Conservation (phyloP, 176 grass and related monocot genomes). For the Lolium rigidum region DNA sequence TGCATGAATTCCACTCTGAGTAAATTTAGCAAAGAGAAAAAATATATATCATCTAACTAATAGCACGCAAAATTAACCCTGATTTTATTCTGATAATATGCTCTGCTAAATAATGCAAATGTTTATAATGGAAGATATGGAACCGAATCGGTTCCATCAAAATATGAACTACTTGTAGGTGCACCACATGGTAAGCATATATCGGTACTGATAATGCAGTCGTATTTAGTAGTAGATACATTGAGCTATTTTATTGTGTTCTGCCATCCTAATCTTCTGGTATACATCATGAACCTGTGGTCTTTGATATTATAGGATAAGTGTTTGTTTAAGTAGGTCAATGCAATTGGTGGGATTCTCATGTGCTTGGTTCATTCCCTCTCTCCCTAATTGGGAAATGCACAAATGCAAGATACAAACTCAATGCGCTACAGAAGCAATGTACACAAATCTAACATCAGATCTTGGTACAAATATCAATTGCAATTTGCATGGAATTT, state of each 20-base stretch:
- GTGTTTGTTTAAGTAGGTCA: slow-evolving; percentile 62
- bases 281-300: slow-evolving; percentile 34
- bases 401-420: slow-evolving; percentile 26
- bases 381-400: slow-evolving; percentile 61
- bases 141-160: slow-evolving; percentile 25
- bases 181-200: slow-evolving; percentile 38
- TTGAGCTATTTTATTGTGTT: slow-evolving; percentile 34
- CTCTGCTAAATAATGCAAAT: neutral
- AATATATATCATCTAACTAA: neutral
- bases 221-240: slow-evolving; percentile 34
- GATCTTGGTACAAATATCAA: slow-evolving; percentile 44
- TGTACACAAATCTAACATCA: slow-evolving; percentile 37
- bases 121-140: slow-evolving; percentile 15
- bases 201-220: slow-evolving; percentile 18
- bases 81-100: slow-evolving; percentile 13
- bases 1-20: neutral
- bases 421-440: slow-evolving; percentile 31
- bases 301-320: slow-evolving; percentile 50
- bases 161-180: slow-evolving; percentile 34
- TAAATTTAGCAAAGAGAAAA: neutral
- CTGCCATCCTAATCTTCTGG: neutral
- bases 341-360: slow-evolving; percentile 52
- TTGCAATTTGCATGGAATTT: slow-evolving; percentile 32
- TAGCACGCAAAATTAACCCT: neutral
- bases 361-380: slow-evolving; percentile 67